Evolutionary conservation across 345 rosid genomes (phyloP).

Genomic region (Stellera chamaejasme): DNA sequence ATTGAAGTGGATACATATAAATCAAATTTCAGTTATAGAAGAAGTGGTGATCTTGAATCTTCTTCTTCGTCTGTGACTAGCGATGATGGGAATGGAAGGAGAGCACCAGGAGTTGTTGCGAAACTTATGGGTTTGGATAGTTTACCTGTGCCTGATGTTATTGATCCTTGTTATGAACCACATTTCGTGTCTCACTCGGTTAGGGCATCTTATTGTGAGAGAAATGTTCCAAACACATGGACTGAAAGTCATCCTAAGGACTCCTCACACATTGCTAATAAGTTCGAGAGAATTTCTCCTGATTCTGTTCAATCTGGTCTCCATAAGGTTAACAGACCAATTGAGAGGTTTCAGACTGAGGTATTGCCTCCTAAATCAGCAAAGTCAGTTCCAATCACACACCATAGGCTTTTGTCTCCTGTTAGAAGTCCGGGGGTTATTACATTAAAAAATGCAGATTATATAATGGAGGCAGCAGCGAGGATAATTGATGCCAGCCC

Average conservation of each 20-base stretch:
- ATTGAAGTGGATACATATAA: constrained; percentile 36
- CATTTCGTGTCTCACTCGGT: constrained; percentile 28
- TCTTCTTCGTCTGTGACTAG: constrained; percentile 58
- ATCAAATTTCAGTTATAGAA: constrained; percentile 31
- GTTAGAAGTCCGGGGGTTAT: constrained; percentile 54
- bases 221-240: constrained; percentile 23
- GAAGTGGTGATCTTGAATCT: constrained; percentile 43
- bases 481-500: constrained; percentile 77
- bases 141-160: constrained; percentile 48
- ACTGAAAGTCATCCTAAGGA: constrained; percentile 35
- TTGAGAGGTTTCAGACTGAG: constrained; percentile 79
- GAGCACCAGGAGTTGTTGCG: constrained; percentile 87
- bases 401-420: constrained; percentile 75
- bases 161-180: constrained; percentile 30
- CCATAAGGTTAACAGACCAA: constrained; percentile 35
- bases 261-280: constrained; percentile 22
- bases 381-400: constrained; percentile 49
- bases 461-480: constrained; percentile 75
- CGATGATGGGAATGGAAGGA: constrained; percentile 53
- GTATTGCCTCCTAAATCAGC: constrained; percentile 66
- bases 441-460: constrained; percentile 40
- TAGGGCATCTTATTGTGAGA: constrained; percentile 23
- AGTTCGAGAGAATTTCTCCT: constrained; percentile 26
- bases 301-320: constrained; percentile 30
- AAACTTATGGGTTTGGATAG: constrained; percentile 95